These are phyloP conservation scores for Pulveroboletus sp. DNA, from an alignment of 768 basidiomycete species.

Conservation along the genomic window DNA sequence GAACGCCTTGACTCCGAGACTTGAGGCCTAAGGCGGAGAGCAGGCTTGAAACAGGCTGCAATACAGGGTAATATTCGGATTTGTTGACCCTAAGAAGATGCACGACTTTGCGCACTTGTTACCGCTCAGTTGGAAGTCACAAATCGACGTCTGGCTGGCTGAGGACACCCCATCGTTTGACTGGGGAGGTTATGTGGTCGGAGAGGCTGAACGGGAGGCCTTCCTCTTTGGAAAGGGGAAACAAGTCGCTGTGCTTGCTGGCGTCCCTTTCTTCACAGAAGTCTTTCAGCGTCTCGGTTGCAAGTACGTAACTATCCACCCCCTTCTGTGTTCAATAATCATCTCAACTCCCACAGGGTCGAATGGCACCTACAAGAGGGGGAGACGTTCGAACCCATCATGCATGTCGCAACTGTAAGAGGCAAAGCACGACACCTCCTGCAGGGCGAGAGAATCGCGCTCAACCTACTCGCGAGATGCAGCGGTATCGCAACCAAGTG, in stretches of 20 bases:
- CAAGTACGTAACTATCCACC: slow-evolving; percentile 55
- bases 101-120: slow-evolving; percentile 60
- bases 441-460: slow-evolving; percentile 86
- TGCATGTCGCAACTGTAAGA: slow-evolving; percentile 84
- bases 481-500: slow-evolving; percentile 96
- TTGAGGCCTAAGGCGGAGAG: no score
- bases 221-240: slow-evolving; percentile 89
- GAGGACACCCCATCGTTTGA: slow-evolving; percentile 97
- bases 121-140: slow-evolving; percentile 87
- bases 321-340: background rate
- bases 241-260: slow-evolving; percentile 76
- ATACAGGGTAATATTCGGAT: background rate
- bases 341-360: slow-evolving; percentile 50
- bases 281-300: slow-evolving; percentile 87
- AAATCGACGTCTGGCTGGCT: slow-evolving; percentile 76
- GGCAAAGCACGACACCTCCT: slow-evolving; percentile 87
- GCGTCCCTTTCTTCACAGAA: slow-evolving; percentile 93
- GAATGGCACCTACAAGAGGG: slow-evolving; percentile 94
- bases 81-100: slow-evolving; percentile 13
- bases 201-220: slow-evolving; percentile 82
- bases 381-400: slow-evolving; percentile 71
- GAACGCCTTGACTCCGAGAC: no score
- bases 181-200: slow-evolving; percentile 94
- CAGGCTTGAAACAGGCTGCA: no score
- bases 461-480: slow-evolving; percentile 92